Evolutionary conservation across 31 red algal genomes (phyloP), one percentile per base, ranked within the genome.

Genomic region (Asparagopsis taxiformis): DNA sequence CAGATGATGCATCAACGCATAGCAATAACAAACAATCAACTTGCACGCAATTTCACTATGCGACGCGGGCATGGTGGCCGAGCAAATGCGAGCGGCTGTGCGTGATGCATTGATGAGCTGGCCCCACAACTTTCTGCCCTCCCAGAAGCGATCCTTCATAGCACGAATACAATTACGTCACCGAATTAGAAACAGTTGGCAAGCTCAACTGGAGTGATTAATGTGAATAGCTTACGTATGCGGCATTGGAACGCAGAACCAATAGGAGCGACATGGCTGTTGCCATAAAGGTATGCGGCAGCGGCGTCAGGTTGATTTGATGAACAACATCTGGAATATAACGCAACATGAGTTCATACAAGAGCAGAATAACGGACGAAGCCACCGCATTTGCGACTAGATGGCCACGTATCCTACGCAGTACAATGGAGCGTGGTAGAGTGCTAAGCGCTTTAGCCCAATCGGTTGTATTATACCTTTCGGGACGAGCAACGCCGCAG

Each of bases 141-240:
- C 81, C 81, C 81, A 86, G 49, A 85, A 86, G 24, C 81, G 81
- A 20, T 86, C 81, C 55, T 59, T n/a, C n/a, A n/a, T n/a, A n/a
- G n/a, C n/a, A n/a, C n/a, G n/a, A n/a, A n/a, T n/a, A n/a, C n/a
- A n/a, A n/a, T n/a, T n/a, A n/a, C n/a, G n/a, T n/a, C n/a, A n/a
- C n/a, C n/a, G n/a, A n/a, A n/a, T n/a, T n/a, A n/a, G n/a, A n/a
- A n/a, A n/a, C n/a, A n/a, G n/a, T n/a, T n/a, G n/a, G n/a, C n/a
- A n/a, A n/a, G n/a, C n/a, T n/a, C n/a, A n/a, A n/a, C n/a, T n/a
- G n/a, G n/a, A n/a, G n/a, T n/a, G n/a, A n/a, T n/a, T n/a, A 16
- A 59, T 25, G 8, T 21, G 23, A 59, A 25, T 8, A 49, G 24
- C 55, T 59, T 59, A 59, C 55, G 49, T 86, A 86, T 23, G 81